Conservation (phyloP, 257 asterid genomes). For the Cruciata laevipes region DNA sequence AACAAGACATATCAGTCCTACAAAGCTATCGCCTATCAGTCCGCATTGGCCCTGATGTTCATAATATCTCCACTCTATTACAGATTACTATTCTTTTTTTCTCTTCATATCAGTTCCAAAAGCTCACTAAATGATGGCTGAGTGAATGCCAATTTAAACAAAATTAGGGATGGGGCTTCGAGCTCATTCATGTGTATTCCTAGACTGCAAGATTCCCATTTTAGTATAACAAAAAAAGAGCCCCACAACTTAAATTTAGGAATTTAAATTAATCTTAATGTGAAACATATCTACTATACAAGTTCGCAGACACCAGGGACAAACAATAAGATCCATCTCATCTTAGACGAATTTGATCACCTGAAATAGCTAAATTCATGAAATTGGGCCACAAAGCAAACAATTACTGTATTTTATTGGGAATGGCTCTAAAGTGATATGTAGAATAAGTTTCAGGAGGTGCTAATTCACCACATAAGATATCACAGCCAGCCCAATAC, state of each 20-base stretch:
- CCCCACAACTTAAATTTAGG: neutral
- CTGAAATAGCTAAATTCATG: neutral
- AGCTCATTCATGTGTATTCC: neutral
- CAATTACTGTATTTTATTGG: neutral
- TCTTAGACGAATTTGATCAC: too few species aligned
- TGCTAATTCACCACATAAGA: neutral
- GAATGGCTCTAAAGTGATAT: neutral
- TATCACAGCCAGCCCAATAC: neutral
- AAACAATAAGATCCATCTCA: too few species aligned
- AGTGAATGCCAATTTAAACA: neutral
- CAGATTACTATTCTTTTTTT: neutral
- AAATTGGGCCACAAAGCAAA: neutral
- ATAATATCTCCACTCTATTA: neutral
- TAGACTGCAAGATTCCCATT: neutral
- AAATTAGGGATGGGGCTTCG: too few species aligned
- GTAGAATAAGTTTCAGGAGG: neutral
- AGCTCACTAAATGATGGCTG: neutral
- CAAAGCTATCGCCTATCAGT: neutral
- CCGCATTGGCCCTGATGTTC: neutral
- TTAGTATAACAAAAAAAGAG: neutral
- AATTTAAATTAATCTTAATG: too few species aligned
- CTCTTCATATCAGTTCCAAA: neutral
- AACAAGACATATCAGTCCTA: neutral
- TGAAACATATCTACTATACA: neutral
- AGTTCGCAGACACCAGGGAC: neutral